These are phyloP conservation scores for Scutellaria minor DNA, from an alignment of 257 asterid genomes.

Conservation along the genomic window DNA sequence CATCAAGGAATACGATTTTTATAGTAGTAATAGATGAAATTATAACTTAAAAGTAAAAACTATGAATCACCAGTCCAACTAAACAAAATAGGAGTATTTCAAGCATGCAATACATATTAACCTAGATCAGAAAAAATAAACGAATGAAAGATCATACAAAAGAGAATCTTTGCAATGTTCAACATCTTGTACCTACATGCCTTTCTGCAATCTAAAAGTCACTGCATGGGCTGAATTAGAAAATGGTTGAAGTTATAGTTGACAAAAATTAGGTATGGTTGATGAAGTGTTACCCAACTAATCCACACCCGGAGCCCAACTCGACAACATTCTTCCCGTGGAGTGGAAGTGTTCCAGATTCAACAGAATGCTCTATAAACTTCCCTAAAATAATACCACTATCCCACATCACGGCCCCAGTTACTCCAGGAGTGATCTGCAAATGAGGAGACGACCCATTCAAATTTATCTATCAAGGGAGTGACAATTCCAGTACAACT, in stretches of 20 bases:
- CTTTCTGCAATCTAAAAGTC: not conserved
- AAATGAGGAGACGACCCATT: constrained; percentile 21
- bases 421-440: constrained; percentile 90
- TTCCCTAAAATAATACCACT: constrained; percentile 90
- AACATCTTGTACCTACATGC: not conserved
- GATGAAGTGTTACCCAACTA: constrained; percentile 71
- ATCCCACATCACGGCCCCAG: constrained; percentile 98
- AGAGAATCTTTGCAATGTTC: too few relatives aligned
- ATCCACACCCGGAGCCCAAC: constrained; percentile 96
- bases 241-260: constrained; percentile 18
- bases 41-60: not conserved
- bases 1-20: not conserved
- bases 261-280: not conserved
- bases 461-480: not conserved
- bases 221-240: not conserved
- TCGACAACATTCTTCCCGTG: constrained; percentile 82
- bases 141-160: too few relatives aligned
- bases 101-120: not conserved
- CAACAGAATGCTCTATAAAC: constrained; percentile 85
- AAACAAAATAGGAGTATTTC: not conserved
- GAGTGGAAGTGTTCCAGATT: constrained; percentile 58
- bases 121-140: not conserved
- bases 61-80: not conserved
- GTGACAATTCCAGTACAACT: not conserved
- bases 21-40: not conserved